Conservation (phyloP, 169 alveolate species). For the Theileria annulata region DNA sequence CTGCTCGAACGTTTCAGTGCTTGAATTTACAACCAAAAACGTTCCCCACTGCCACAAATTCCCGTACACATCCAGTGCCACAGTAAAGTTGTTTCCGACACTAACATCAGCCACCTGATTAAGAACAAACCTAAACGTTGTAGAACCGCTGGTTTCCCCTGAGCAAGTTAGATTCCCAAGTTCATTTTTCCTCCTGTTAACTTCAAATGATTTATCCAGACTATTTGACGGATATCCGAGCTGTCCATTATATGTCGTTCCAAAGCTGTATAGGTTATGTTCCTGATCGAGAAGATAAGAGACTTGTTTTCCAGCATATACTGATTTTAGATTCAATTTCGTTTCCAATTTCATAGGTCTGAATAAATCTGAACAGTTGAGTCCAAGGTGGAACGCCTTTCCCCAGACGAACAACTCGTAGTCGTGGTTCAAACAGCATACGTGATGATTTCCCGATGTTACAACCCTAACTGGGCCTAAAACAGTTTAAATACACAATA, state of each 20-base stretch:
- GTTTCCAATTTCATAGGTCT: conserved; percentile 16
- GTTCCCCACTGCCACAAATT: conserved; percentile 58
- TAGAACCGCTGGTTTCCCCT: background rate
- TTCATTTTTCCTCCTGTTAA: background rate
- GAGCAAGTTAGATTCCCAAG: background rate
- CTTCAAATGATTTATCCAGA: background rate
- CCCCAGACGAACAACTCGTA: conserved; percentile 61
- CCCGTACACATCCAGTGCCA: conserved; percentile 26
- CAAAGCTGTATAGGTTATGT: conserved; percentile 38
- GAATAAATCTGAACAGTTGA: background rate
- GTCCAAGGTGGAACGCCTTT: conserved; percentile 39
- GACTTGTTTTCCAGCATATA: conserved; percentile 44
- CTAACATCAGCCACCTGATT: conserved; percentile 11
- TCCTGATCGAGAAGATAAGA: conserved; percentile 45
- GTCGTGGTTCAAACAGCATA: conserved; percentile 25
- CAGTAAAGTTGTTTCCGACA: conserved; percentile 51
- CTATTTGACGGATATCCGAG: conserved; percentile 31
- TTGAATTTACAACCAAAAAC: conserved; percentile 26
- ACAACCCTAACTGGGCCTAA: conserved; percentile 34
- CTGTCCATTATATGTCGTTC: conserved; percentile 56
- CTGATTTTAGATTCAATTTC: conserved; percentile 9
- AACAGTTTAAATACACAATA: background rate
- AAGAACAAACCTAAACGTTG: background rate
- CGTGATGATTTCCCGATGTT: conserved; percentile 42
- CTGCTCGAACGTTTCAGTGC: background rate